phyloP scores from a whole-genome alignment of 2,329 filamentous ascomycete species.

The Colletotrichum chlorophyti region DNA sequence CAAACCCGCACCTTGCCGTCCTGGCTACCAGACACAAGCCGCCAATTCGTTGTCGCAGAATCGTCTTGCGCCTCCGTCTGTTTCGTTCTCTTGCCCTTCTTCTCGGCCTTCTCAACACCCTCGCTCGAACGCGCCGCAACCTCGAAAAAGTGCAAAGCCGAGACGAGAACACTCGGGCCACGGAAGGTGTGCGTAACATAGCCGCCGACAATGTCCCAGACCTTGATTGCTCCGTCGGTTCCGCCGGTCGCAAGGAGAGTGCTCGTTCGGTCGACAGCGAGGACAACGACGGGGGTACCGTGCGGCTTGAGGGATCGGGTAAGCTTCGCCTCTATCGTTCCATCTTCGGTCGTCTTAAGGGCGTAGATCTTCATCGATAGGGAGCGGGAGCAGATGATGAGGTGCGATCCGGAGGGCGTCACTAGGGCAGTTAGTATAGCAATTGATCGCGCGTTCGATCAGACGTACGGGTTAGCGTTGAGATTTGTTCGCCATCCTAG shows the following conservation, averaged over 20 bases:
- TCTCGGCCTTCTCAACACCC: conserved; percentile 44
- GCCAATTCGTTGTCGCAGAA: conserved; percentile 62
- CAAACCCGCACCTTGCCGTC: conserved; percentile 92
- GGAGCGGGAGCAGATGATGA: conserved; percentile 93
- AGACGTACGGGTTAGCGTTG: conserved; percentile 52
- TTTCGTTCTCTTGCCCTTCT: conserved; percentile 52
- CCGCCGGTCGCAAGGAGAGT: conserved; percentile 91
- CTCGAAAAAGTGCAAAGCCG: conserved; percentile 91
- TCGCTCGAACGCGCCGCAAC: conserved; percentile 55
- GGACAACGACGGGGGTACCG: conserved; percentile 84
- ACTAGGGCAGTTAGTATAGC: conserved; percentile 56
- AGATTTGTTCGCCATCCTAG: conserved; percentile 81
- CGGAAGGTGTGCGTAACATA: conserved; percentile 96
- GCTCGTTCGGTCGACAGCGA: conserved; percentile 84
- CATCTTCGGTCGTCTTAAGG: conserved; percentile 65
- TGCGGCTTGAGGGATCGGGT: conserved; percentile 88
- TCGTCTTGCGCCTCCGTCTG: conserved; percentile 49
- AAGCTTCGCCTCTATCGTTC: conserved; percentile 70
- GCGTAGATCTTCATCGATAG: conserved; percentile 92
- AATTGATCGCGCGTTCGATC: neutral
- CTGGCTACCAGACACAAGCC: conserved; percentile 89
- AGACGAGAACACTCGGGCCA: conserved; percentile 89
- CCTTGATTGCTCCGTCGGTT: conserved; percentile 91
- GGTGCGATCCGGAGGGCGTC: conserved; percentile 85
- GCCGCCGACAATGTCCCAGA: conserved; percentile 92